Conservation (phyloP, 208 protist genomes). For the Trypanosoma congolense region DNA sequence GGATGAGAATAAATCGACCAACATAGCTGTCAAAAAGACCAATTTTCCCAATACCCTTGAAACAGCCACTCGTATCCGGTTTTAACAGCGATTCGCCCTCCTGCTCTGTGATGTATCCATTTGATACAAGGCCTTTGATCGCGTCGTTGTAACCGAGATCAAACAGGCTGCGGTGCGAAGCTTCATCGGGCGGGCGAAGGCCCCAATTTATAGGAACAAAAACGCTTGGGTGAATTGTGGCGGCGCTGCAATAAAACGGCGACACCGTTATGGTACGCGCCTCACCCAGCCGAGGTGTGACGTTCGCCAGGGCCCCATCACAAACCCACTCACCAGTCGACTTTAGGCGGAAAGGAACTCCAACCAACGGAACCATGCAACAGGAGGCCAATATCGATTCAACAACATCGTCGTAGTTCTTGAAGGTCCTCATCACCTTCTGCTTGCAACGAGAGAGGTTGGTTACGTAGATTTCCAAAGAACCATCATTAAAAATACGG, state of each 20-base stretch:
- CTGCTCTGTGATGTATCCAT: slow-evolving; percentile 22
- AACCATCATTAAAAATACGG: slow-evolving; percentile 35
- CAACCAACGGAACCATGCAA: slow-evolving; percentile 65
- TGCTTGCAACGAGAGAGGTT: slow-evolving; percentile 43
- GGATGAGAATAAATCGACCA: slow-evolving; percentile 46
- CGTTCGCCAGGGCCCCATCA: slow-evolving; percentile 62
- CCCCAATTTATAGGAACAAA: slow-evolving; percentile 81
- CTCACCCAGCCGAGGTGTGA: slow-evolving; percentile 61
- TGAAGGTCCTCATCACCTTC: slow-evolving; percentile 40
- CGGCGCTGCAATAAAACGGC: slow-evolving; percentile 73
- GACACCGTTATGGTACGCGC: slow-evolving; percentile 60
- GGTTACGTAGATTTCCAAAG: slow-evolving; percentile 64
- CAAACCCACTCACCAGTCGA: slow-evolving; percentile 64
- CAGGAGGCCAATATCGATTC: slow-evolving; percentile 63
- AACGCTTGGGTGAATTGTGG: slow-evolving; percentile 51
- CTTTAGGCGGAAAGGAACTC: slow-evolving; percentile 60
- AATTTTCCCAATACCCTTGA: slow-evolving; percentile 27
- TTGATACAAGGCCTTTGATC: slow-evolving; percentile 58
- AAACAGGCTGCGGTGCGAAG: slow-evolving; percentile 61
- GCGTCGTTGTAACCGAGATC: slow-evolving; percentile 79
- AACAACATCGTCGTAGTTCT: slow-evolving; percentile 36
- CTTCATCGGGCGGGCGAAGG: slow-evolving; percentile 37
- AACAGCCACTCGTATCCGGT: slow-evolving; percentile 33
- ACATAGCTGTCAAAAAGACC: slow-evolving; percentile 33
- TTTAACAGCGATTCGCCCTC: slow-evolving; percentile 33